These are phyloP conservation scores for Lecanicillium sp. DNA, from an alignment of 2,329 filamentous ascomycete species.

Conservation along the genomic window DNA sequence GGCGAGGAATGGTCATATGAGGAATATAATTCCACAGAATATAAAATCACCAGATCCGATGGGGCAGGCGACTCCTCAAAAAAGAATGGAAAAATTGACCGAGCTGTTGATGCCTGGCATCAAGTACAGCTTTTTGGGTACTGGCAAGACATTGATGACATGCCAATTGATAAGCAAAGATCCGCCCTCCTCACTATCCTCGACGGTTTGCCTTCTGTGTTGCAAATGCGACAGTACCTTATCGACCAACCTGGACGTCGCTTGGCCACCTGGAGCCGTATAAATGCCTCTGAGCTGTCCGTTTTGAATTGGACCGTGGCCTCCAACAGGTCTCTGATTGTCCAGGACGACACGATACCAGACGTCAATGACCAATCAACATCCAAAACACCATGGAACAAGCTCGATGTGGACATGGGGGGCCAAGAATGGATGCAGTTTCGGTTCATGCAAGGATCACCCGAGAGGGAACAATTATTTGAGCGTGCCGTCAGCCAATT, in stretches of 20 bases:
- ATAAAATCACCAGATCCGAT: not conserved
- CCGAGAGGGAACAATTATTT: slow-evolving; percentile 79
- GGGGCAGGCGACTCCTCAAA: too few species aligned
- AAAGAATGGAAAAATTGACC: too few species aligned
- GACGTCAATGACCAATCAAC: slow-evolving; percentile 1
- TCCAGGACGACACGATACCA: slow-evolving; percentile 56
- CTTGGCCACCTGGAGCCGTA: slow-evolving; percentile 42
- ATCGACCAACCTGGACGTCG: slow-evolving; percentile 29
- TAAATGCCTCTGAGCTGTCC: slow-evolving; percentile 60
- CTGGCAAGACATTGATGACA: slow-evolving; percentile 20
- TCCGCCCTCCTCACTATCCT: slow-evolving; percentile 40
- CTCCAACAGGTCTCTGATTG: slow-evolving; percentile 81
- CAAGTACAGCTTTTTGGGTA: slow-evolving; percentile 19
- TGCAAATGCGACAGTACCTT: slow-evolving; percentile 49
- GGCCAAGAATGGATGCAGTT: slow-evolving; percentile 65
- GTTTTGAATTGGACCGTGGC: slow-evolving; percentile 83
- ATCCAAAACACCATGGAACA: slow-evolving; percentile 25
- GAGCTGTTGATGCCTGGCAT: too few species aligned
- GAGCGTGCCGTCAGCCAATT: slow-evolving; percentile 50
- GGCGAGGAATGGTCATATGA: slow-evolving; percentile 5
- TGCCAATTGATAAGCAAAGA: slow-evolving; percentile 15
- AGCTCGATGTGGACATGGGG: slow-evolving; percentile 46
- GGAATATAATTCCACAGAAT: not conserved
- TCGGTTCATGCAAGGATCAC: slow-evolving; percentile 79
- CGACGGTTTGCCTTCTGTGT: slow-evolving; percentile 54